Evolutionary conservation across 768 basidiomycete species (phyloP).

Genomic region (Podaxis rugospora): DNA sequence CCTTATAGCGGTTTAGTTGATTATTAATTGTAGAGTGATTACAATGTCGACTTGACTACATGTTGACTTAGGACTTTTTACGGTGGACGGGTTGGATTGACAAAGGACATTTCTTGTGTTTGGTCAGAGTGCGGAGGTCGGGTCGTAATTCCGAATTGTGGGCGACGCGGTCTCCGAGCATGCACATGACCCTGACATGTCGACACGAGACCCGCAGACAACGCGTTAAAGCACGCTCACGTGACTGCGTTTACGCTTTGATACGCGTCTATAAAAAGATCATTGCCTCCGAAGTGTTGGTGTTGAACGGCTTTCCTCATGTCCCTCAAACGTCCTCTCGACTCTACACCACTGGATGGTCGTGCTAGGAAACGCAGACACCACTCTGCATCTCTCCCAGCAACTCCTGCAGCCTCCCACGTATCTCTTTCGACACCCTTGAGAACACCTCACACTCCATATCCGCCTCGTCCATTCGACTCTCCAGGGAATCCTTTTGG

Average conservation of each 20-base stretch:
- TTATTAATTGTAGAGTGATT: not conserved
- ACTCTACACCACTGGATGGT: not conserved
- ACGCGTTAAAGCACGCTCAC: not conserved
- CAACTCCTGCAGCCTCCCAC: constrained; percentile 1
- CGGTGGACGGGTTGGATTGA: not conserved
- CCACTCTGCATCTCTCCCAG: not conserved
- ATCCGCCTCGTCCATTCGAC: constrained; percentile 50
- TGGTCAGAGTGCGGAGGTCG: not conserved
- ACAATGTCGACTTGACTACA: not conserved
- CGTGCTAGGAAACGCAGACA: not conserved
- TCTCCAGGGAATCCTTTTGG: constrained; percentile 73
- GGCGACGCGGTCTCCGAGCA: no score
- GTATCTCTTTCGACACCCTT: constrained; percentile 4
- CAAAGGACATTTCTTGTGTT: not conserved
- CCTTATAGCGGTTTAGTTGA: not conserved
- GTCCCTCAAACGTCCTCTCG: constrained; percentile 8
- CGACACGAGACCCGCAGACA: not conserved
- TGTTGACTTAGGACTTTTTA: not conserved
- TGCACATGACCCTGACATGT: no score
- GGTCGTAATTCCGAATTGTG: no score
- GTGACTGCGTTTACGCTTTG: constrained; percentile 9
- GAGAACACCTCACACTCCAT: constrained; percentile 29
- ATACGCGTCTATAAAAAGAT: constrained; percentile 7
- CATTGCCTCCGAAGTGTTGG: not conserved
- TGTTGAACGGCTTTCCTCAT: not conserved